Percentiles rank a stretch among this genome's conserved stretches.
Evolutionary conservation across 371 early-diverging fungal genomes (phyloP).

Genomic region (Mucor circinelloides): DNA sequence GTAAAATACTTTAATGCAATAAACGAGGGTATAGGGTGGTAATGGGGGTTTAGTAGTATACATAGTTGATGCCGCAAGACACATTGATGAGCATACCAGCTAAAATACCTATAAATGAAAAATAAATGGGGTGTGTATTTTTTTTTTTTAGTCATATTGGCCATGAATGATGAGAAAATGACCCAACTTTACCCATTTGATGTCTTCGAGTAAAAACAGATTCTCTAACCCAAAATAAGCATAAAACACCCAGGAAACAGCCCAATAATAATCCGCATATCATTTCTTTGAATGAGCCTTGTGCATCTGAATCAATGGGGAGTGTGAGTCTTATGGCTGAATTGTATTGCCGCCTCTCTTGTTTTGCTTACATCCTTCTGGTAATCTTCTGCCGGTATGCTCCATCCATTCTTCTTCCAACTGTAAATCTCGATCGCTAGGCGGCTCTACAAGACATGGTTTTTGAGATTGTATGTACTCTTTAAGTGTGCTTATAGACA

Average conservation of each 20-base stretch:
- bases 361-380: conserved; percentile 23
- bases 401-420: conserved; percentile 24
- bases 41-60: conserved; percentile 37
- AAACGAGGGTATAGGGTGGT: background rate
- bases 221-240: conserved; percentile 70
- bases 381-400: conserved; percentile 14
- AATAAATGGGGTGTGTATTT: background rate
- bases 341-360: background rate
- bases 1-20: background rate
- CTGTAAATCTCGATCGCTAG: conserved; percentile 7
- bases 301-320: conserved; percentile 23
- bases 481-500: background rate
- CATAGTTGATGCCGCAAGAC: conserved; percentile 60
- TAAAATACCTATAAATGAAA: conserved; percentile 34
- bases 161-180: background rate
- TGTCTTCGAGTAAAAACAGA: conserved; percentile 66
- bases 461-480: background rate
- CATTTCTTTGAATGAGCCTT: conserved; percentile 66
- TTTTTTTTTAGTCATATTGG: background rate
- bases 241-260: conserved; percentile 64
- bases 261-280: conserved; percentile 65
- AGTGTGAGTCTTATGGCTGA: background rate
- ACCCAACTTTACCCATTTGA: conserved; percentile 56
- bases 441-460: background rate
- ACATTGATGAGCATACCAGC: conserved; percentile 67